Percentiles rank a stretch among this genome's conserved stretches.
Evolutionary conservation across 257 asterid species (phyloP).

Genomic region (Paraleonurus japonicus): DNA sequence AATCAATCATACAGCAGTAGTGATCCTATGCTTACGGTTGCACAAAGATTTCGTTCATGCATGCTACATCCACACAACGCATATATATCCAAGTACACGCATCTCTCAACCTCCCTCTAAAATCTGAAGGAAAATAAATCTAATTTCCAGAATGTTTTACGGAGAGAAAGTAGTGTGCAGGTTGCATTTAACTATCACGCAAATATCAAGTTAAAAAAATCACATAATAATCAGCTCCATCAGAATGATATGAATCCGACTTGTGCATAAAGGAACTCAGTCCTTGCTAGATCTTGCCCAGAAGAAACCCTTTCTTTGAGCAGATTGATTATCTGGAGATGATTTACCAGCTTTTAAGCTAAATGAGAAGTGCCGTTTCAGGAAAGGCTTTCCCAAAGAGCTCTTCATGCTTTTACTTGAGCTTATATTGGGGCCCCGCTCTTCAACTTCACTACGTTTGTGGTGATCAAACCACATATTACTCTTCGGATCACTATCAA

Average conservation of each 20-base stretch:
- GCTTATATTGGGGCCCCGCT: conserved; percentile 47
- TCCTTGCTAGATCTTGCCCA: conserved; percentile 72
- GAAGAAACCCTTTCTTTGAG: conserved; percentile 52
- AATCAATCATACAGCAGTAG: conserved; percentile 33
- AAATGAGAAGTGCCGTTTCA: conserved; percentile 76
- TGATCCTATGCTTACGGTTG: conserved; percentile 33
- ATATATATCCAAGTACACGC: not conserved
- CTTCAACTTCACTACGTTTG: conserved; percentile 39
- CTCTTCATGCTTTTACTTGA: conserved; percentile 63
- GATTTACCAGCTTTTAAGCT: conserved; percentile 55
- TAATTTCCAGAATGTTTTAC: not conserved
- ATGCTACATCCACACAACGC: not conserved
- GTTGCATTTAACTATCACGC: not conserved
- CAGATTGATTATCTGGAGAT: conserved; percentile 43
- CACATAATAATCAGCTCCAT: not conserved
- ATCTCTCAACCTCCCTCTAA: not conserved
- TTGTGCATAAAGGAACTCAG: conserved; percentile 38
- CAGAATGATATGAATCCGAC: conserved; percentile 8
- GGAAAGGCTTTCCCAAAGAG: conserved; percentile 56
- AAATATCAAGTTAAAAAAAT: conserved; percentile 2
- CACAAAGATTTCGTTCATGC: not conserved
- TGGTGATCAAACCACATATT: conserved; percentile 44
- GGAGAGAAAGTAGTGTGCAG: not conserved
- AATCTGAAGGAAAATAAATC: not conserved
- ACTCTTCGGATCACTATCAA: conserved; percentile 46